Base-by-base conservation (phyloP, 345 rosid genomes). In the Dimocarpus longan region DNA sequence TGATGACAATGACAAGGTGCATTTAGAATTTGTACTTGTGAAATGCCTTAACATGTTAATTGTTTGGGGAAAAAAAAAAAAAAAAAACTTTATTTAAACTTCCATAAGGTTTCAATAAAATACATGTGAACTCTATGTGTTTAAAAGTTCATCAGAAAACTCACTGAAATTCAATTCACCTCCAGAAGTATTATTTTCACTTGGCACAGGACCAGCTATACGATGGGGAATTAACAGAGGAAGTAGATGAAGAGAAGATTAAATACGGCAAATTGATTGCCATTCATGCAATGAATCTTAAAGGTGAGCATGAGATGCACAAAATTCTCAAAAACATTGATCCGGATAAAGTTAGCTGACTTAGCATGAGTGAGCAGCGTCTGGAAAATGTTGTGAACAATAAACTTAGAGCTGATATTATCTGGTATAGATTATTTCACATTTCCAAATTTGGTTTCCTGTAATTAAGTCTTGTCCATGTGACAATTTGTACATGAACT, bases 321-420 rank as follows among this genome's bases (percentile, higher is more conserved):
- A 85, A 81, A 16, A 16, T 54, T 70, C 85, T 83, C 71, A 71
- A 84, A 59, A 76, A 82, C 32, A 88, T 84, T 65, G 89, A 90
- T 73, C 87, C 85, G 15, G 78, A 79, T 50, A 81, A 81, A 77
- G 90, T 84, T 59, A 90, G 86, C 78, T 86, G 97, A 63, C 82
- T 91, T 70, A 91, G 97, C 83, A 80, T 93, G 82, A 91, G 92
- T 24, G 95, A 93, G 85, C 91, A 84, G 46, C 87, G 86, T 87
- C 91, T 91, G 26, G 91, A 91, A 80, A 87, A 83, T 80, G 87
- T 88, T 42, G 40, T 82, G 5, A 84, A 80, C n/a, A 16, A 16
- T 54, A 68, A 82, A 81, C 86, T 84, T 63, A 88, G 87, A 70
- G 56, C 85, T 5, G 80, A 85, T 5, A 79, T 92, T 78, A 88